Conservation (phyloP, 1,139 yeast genomes). For the Magnusiomyces starmeri region DNA sequence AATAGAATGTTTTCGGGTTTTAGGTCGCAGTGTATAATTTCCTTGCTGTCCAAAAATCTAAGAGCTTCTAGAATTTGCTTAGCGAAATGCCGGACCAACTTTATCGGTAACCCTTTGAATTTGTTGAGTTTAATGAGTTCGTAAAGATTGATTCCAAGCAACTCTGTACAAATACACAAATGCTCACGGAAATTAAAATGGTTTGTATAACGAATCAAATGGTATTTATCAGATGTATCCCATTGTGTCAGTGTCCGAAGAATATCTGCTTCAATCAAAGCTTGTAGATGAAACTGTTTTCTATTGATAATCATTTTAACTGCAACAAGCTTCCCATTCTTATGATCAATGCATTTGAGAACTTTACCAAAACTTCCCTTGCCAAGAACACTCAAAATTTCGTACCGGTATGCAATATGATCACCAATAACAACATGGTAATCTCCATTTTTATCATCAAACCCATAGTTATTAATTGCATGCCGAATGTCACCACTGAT, state of each 20-base stretch:
- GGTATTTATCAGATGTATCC: slow-evolving; percentile 41
- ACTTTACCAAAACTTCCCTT: slow-evolving; percentile 85
- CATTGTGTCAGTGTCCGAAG: slow-evolving; percentile 42
- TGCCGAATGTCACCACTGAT: slow-evolving; percentile 40
- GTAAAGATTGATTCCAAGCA: slow-evolving; percentile 59
- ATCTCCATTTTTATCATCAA: slow-evolving; percentile 65
- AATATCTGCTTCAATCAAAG: slow-evolving; percentile 69
- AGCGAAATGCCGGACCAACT: slow-evolving; percentile 45
- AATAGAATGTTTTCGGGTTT: slow-evolving; percentile 92
- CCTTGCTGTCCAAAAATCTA: slow-evolving; percentile 47
- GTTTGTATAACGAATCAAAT: slow-evolving; percentile 51
- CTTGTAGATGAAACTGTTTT: slow-evolving; percentile 68
- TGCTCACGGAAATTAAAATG: slow-evolving; percentile 80
- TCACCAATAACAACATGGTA: slow-evolving; percentile 53
- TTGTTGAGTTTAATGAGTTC: slow-evolving; percentile 55
- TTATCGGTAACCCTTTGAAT: slow-evolving; percentile 55
- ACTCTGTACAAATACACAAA: slow-evolving; percentile 72
- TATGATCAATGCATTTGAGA: slow-evolving; percentile 61
- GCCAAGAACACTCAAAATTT: slow-evolving; percentile 54
- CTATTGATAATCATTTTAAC: slow-evolving; percentile 72
- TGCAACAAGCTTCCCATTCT: slow-evolving; percentile 51
- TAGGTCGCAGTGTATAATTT: slow-evolving; percentile 76
- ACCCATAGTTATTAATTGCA: slow-evolving; percentile 49
- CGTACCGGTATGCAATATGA: slow-evolving; percentile 71
- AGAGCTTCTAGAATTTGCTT: slow-evolving; percentile 54